Conservation (phyloP, 2,329 filamentous ascomycete species). For the Chaetomium olivaceum region DNA sequence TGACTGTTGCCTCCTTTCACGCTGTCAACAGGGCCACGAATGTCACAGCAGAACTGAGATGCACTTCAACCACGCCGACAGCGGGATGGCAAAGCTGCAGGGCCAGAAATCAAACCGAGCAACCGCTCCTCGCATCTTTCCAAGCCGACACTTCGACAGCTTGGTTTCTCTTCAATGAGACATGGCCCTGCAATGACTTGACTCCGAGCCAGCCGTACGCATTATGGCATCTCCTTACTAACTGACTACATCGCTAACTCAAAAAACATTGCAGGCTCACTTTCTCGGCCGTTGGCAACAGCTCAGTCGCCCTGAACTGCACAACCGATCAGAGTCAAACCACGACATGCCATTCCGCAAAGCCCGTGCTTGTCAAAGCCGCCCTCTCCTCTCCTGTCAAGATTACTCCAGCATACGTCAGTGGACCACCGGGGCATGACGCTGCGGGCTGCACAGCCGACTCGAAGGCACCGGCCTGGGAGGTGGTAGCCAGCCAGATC, state of each 20-base stretch:
- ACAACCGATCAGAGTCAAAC: slow-evolving; percentile 6
- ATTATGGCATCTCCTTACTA: background rate
- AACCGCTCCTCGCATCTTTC: slow-evolving; percentile 6
- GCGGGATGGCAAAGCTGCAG: slow-evolving; percentile 21
- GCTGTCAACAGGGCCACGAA: slow-evolving; percentile 33
- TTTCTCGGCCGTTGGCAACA: slow-evolving; percentile 31
- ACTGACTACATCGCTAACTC: background rate
- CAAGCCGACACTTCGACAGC: slow-evolving; percentile 17
- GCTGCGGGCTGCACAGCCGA: slow-evolving; percentile 27
- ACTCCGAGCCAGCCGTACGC: slow-evolving; percentile 22
- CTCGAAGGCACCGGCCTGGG: slow-evolving; percentile 28
- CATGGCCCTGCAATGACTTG: slow-evolving; percentile 33
- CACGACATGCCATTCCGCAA: slow-evolving; percentile 13
- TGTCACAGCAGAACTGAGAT: slow-evolving; percentile 20
- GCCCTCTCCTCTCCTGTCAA: slow-evolving; percentile 28
- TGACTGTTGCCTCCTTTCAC: slow-evolving; percentile 18
- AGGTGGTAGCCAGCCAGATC: slow-evolving; percentile 25
- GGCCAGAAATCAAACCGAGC: background rate
- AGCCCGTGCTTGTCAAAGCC: slow-evolving; percentile 29
- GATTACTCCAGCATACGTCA: slow-evolving; percentile 30
- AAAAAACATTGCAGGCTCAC: slow-evolving; percentile 19
- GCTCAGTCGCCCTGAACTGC: slow-evolving; percentile 20
- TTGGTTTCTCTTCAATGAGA: slow-evolving; percentile 28
- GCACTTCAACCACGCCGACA: slow-evolving; percentile 1
- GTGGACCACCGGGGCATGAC: slow-evolving; percentile 31